phyloP scores from a whole-genome alignment of 805 yeast species.

The Isabelozyma gotoi region DNA sequence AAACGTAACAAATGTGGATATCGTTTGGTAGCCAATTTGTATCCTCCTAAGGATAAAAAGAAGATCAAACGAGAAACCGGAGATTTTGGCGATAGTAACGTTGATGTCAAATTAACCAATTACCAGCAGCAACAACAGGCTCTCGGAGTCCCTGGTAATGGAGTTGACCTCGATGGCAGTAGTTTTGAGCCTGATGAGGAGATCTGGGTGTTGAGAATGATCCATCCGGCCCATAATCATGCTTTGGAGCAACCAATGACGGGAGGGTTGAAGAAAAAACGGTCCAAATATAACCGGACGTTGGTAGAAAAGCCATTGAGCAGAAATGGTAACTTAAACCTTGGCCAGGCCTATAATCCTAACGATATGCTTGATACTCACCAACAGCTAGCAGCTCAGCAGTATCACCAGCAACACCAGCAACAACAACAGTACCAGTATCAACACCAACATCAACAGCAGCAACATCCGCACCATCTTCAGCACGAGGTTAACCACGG shows the following conservation, averaged over 20 bases:
- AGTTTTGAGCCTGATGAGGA: conserved; percentile 25
- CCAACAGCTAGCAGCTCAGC: conserved; percentile 11
- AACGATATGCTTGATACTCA: conserved; percentile 8
- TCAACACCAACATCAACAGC: conserved; percentile 21
- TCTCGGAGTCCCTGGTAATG: conserved; percentile 4
- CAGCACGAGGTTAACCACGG: conserved; percentile 26
- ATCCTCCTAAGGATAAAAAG: conserved; percentile 46
- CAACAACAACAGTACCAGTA: conserved; percentile 8
- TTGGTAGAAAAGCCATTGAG: conserved; percentile 46
- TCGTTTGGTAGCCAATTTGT: conserved; percentile 42
- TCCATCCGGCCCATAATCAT: conserved; percentile 46
- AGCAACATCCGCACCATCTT: conserved; percentile 19
- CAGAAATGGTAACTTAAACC: conserved; percentile 10
- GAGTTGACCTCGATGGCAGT: not conserved
- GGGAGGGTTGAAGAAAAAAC: conserved; percentile 32
- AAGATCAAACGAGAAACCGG: conserved; percentile 18
- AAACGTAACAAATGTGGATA: conserved; percentile 48
- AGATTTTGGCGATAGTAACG: conserved; percentile 20
- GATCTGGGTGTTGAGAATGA: conserved; percentile 49
- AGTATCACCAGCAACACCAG: conserved; percentile 9
- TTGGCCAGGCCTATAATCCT: conserved; percentile 6
- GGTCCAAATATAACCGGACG: conserved; percentile 38
- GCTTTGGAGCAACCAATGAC: conserved; percentile 38
- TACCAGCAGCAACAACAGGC: conserved; percentile 9
- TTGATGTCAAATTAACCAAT: conserved; percentile 26